Evolutionary conservation across 768 basidiomycete genomes (phyloP), one percentile per base, ranked within the genome.

Genomic region (Vishniacozyma victoriae): DNA sequence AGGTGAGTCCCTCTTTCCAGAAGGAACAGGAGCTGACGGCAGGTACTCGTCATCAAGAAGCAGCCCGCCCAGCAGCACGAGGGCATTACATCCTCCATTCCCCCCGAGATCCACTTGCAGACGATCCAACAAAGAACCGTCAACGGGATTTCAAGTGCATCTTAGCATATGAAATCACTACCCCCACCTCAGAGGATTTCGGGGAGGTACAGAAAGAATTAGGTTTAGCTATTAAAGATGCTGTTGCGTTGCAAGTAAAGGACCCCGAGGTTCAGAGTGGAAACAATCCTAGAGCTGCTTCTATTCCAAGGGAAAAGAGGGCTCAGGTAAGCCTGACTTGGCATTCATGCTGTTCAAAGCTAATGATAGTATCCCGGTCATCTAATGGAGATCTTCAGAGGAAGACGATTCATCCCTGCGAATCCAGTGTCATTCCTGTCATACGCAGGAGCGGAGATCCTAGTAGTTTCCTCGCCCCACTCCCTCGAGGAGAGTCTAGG

Each of bases 71-170:
- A 14, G 66, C 66, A 5, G 66, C 60, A 9, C 25, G 66, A 42
- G 66, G 66, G 0, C 66, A 68, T 35, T 68, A 68, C 38, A 62
- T 68, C 48, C 60, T 68, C 13, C 66, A 68, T 45, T 68, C 66
- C 5, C 66, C 66, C 1, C 57, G 52, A n/a, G 66, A 68, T 37
- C 41, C 54, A 25, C 42, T 55, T 4, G 65, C 65, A 24, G 65
- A 67, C 36, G 46, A 42, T 13, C 62, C 66, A 13, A 51, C 55
- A 12, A 52, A 58, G 35, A 51, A 64, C 35, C 44, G 54, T 6
- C 60, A 68, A 51, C 45, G 66, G 11, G 66, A 68, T 44, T 68
- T 49, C 50, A 64, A 64, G 44, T 43, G 50, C 7, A 35, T 64
- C 4, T 46, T 68, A 5, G 66, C 59, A 12, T 68, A 64, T 36